Base-by-base conservation (phyloP, 768 basidiomycete genomes). In the Psilocybe tampanensis region DNA sequence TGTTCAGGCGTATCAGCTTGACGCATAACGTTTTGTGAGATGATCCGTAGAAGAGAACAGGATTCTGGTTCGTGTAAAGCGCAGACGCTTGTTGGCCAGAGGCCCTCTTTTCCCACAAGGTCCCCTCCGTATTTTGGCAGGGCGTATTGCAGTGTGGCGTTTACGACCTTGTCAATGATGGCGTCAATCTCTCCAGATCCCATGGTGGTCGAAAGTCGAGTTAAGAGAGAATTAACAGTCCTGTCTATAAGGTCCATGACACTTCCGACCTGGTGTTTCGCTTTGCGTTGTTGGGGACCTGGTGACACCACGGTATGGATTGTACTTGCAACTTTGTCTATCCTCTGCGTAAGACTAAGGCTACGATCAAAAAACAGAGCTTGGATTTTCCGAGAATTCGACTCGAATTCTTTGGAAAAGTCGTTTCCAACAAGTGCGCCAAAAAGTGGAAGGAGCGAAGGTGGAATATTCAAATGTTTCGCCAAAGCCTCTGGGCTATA, bases 381-480 rank as follows among this genome's bases (percentile, higher is more conserved):
- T 65, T 86, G 88, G 8, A 83, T 73, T 57, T 77, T 80, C 42
- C 77, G 80, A 19, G 77, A 76, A 39, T 75, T 74, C 7, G 79
- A 73, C 44, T 82, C 79, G 12, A 73, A 68, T 58, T 77, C 78
- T 47, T 78, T 80, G 0, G 89, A 82, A 65, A 84, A 94, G 68
- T 94, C 92, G 64, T 93, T 93, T 47, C 92, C 92, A 3, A 92
- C 82, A 17, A 94, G 73, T 9, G 92, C 88, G 18, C 86, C 90
- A 2, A 94, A 74, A 6, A 94, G 78, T 1, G 92, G 92, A 26
- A 94, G 82, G 36, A 94, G 78, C 0, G 87, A 81, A 7, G 82
- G 74, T 0, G 92, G 88, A 12, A 94, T 73, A 45, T 84, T 79
- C 2, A 94, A 70, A 64, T 89, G 86, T 0, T 76, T 66, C 8